Percentiles rank a stretch among this genome's conserved stretches.
Evolutionary conservation across 768 basidiomycete species (phyloP).

Genomic region (Suillus plorans): DNA sequence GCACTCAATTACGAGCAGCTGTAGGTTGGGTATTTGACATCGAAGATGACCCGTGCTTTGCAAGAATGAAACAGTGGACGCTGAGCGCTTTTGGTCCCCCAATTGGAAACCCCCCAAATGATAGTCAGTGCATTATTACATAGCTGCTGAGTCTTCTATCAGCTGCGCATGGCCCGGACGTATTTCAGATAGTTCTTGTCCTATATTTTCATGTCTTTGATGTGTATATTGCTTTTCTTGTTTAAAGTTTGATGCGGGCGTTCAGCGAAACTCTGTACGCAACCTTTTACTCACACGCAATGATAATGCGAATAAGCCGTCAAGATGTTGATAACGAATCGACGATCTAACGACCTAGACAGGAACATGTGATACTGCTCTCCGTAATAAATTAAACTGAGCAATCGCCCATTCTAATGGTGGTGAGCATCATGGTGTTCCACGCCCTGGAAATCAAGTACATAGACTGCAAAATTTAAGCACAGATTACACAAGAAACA

Average conservation of each 20-base stretch:
- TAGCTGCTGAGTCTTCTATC: background rate
- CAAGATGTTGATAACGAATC: background rate
- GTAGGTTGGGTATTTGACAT: slow-evolving; percentile 11
- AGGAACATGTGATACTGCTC: slow-evolving; percentile 1
- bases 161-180: too few relatives aligned
- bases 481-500: background rate
- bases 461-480: slow-evolving; percentile 53
- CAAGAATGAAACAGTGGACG: slow-evolving; percentile 11
- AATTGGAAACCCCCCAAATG: slow-evolving; percentile 1
- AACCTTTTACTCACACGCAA: background rate
- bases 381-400: background rate
- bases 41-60: slow-evolving; percentile 6
- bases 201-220: background rate
- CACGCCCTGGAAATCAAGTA: slow-evolving; percentile 68
- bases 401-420: slow-evolving; percentile 29
- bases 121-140: background rate
- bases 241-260: background rate
- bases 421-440: slow-evolving; percentile 50
- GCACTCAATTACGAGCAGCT: slow-evolving; percentile 9
- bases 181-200: background rate
- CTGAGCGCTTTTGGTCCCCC: slow-evolving; percentile 12
- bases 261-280: background rate
- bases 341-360: background rate
- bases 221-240: background rate
- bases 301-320: background rate